Percentiles rank a stretch among this genome's conserved stretches.
phyloP scores from a whole-genome alignment of 108 stramenopile species.

The Mediolabrus comicus region DNA sequence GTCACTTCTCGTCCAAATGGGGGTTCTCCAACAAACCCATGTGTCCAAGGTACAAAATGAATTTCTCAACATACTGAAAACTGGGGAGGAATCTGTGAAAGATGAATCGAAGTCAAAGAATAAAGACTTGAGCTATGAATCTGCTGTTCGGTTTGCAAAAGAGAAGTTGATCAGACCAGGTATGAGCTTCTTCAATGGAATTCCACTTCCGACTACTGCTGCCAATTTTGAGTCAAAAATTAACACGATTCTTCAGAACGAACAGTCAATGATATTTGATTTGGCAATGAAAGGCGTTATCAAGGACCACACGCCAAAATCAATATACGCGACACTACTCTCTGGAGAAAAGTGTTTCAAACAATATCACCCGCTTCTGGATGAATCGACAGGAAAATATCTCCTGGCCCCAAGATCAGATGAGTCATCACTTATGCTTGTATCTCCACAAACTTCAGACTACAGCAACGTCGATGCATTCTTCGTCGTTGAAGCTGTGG shows the following conservation, averaged over 20 bases:
- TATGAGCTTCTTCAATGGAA: conserved; percentile 86
- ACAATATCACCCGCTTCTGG: conserved; percentile 62
- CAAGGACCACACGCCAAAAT: conserved; percentile 65
- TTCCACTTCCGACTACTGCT: conserved; percentile 58
- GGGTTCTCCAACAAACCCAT: background rate
- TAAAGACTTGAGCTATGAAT: conserved; percentile 16
- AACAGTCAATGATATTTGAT: conserved; percentile 56
- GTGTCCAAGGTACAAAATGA: conserved; percentile 19
- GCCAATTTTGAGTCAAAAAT: conserved; percentile 37
- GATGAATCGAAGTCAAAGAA: background rate
- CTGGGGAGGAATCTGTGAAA: background rate
- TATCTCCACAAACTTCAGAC: conserved; percentile 10
- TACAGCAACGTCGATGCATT: conserved; percentile 44
- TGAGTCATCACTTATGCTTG: conserved; percentile 42
- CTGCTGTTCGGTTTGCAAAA: conserved; percentile 20
- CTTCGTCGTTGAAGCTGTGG: conserved; percentile 59
- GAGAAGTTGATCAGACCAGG: conserved; percentile 49
- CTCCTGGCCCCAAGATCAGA: conserved; percentile 43
- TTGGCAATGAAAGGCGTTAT: conserved; percentile 58
- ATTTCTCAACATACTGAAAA: conserved; percentile 24
- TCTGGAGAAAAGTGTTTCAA: conserved; percentile 59
- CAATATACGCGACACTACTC: conserved; percentile 68
- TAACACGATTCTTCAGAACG: conserved; percentile 57
- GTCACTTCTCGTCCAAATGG: conserved; percentile 19
- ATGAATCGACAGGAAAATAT: conserved; percentile 34